Base-by-base conservation (phyloP, 179 eudicot genomes). In the Sideroxylon spinosum region DNA sequence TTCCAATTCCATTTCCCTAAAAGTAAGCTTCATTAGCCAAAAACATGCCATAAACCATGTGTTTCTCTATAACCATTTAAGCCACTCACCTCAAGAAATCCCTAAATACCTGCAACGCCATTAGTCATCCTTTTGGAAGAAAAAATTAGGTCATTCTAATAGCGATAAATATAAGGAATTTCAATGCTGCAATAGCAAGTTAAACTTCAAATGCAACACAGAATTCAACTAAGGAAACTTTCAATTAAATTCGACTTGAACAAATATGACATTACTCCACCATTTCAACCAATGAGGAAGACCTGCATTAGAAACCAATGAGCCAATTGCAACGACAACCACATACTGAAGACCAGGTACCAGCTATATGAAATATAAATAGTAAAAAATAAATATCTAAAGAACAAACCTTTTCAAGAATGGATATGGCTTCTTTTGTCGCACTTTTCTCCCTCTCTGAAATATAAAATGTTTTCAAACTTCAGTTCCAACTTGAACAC, bases 361-460 rank as follows among this genome's bases (percentile, higher is more conserved):
- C n/a, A 60, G 20, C 55, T 50, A 13, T 76, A 7, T 25, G 17
- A 69, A 74, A 64, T 44, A 17, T 72, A 19, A 64, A 60, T 20
- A 61, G 70, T 52, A 67, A 48, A 25, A 50, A 23, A 64, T 55
- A 62, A 20, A 63, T 9, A 53, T 63, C 50, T 1, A 25, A 64
- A 46, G 56, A 37, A 37, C 13, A 76, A 81, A 92, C 97, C 92
- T 93, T 91, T 78, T 80, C 84, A 71, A 91, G 82, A 79, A 93
- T 93, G 81, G 91, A 82, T 50, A 93, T 88, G n/a, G 91, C 93
- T 87, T 93, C 95, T 80, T 93, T 93, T 71, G 97, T 92, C 57
- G 97, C 97, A 78, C 97, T 93, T 83, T 93, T 93, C 89, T 93
- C 97, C 91, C 97, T 85, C 86, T 90, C 97, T 92, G 89, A 82